Conservation (phyloP, 2,329 filamentous ascomycete genomes). For the Chaetomium globosum region DNA sequence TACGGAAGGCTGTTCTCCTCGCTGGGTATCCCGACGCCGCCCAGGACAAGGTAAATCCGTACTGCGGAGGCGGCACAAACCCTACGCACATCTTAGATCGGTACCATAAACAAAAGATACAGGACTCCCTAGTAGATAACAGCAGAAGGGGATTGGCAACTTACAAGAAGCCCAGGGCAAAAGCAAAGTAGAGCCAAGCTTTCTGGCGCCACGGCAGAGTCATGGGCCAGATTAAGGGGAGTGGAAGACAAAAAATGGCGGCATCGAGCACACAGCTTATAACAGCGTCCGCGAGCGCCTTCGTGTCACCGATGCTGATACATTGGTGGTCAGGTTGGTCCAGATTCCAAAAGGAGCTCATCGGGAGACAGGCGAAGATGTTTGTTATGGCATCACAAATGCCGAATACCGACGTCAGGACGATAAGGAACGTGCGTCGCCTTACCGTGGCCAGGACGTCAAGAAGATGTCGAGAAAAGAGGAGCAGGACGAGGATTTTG, state of each 20-base stretch:
- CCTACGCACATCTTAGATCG: constrained; percentile 5
- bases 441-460: constrained; percentile 8
- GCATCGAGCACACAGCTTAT: constrained; percentile 23
- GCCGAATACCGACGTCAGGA: constrained; percentile 8
- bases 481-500: constrained; percentile 28
- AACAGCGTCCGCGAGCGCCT: constrained; percentile 21
- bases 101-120: too few relatives aligned
- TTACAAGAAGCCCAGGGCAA: constrained; percentile 28
- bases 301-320: neutral
- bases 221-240: constrained; percentile 26
- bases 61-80: constrained; percentile 26
- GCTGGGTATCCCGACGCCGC: neutral
- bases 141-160: neutral
- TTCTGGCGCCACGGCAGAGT: constrained; percentile 25
- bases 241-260: constrained; percentile 25
- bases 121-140: neutral
- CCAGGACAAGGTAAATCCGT: constrained; percentile 19
- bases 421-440: constrained; percentile 14
- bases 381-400: constrained; percentile 12
- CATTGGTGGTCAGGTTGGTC: neutral
- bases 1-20: neutral
- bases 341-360: constrained; percentile 17
- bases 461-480: constrained; percentile 30
- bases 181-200: constrained; percentile 27
- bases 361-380: constrained; percentile 23